phyloP scores from a whole-genome alignment of 23 red algal species.

The Gracilaria gracilis region DNA sequence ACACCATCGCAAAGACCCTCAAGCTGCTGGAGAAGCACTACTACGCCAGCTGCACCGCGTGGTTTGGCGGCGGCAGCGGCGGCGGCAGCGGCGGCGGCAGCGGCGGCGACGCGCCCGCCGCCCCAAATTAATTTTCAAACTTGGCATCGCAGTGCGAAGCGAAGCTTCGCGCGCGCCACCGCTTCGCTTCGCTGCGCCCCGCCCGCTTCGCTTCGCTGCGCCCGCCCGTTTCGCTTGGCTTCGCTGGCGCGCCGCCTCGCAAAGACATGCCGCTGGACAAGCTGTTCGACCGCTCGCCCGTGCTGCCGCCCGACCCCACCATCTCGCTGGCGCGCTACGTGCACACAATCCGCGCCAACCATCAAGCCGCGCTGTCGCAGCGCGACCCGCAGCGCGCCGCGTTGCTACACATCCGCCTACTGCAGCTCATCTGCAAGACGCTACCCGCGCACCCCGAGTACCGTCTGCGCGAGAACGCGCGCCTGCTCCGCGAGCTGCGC shows the following conservation, averaged over 20 bases:
- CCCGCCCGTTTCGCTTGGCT: too few relatives aligned
- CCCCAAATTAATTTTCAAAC: background rate
- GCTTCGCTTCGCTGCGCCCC: too few relatives aligned
- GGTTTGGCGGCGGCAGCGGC: too few relatives aligned
- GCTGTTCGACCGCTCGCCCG: slow-evolving; percentile 54
- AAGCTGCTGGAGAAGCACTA: slow-evolving; percentile 68
- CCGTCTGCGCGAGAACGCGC: slow-evolving; percentile 45
- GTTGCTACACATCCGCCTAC: slow-evolving; percentile 57
- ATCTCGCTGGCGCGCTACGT: slow-evolving; percentile 39
- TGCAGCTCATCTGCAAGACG: slow-evolving; percentile 73
- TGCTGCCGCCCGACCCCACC: slow-evolving; percentile 48
- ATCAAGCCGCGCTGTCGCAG: slow-evolving; percentile 15
- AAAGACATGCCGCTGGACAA: slow-evolving; percentile 47
- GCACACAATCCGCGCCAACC: slow-evolving; percentile 42
- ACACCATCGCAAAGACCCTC: slow-evolving; percentile 15
- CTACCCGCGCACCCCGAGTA: slow-evolving; percentile 66
- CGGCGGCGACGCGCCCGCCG: background rate
- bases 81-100: too few relatives aligned
- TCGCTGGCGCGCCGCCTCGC: background rate
- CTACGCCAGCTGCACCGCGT: slow-evolving; percentile 50
- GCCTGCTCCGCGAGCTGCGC: slow-evolving; percentile 24
- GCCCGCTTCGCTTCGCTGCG: too few relatives aligned
- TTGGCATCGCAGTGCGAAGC: background rate
- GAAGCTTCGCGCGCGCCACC: background rate
- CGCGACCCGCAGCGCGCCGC: slow-evolving; percentile 35